These are phyloP conservation scores for Xylaria scruposa DNA, from an alignment of 495 filamentous ascomycete genomes.

Conservation along the genomic window DNA sequence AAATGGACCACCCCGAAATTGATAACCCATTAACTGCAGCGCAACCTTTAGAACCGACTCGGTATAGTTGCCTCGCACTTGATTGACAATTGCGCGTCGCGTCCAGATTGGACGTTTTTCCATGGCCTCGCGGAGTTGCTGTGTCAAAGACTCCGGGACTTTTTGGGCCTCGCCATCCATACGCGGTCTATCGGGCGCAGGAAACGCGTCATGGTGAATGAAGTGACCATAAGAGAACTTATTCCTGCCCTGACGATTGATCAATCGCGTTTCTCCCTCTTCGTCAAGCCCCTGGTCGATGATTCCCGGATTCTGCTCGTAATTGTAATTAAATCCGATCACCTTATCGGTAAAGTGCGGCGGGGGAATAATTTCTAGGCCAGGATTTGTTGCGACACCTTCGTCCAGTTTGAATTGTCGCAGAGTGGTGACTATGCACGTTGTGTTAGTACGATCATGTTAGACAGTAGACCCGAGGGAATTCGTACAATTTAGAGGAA, in stretches of 20 bases:
- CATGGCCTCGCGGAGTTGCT: slow-evolving; percentile 65
- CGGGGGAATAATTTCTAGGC: slow-evolving; percentile 79
- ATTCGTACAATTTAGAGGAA: slow-evolving; percentile 67
- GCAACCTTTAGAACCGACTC: slow-evolving; percentile 63
- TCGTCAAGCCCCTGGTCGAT: slow-evolving; percentile 44
- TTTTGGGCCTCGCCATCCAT: slow-evolving; percentile 49
- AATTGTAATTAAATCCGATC: slow-evolving; percentile 72
- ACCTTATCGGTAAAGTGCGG: slow-evolving; percentile 72
- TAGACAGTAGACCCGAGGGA: slow-evolving; percentile 2
- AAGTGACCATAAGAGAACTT: slow-evolving; percentile 66
- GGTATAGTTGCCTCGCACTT: slow-evolving; percentile 56
- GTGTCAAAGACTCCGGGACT: slow-evolving; percentile 63
- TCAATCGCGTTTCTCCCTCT: slow-evolving; percentile 28
- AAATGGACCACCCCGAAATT: slow-evolving; percentile 90
- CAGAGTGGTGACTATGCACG: slow-evolving; percentile 64
- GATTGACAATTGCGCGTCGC: slow-evolving; percentile 76
- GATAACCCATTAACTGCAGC: slow-evolving; percentile 81
- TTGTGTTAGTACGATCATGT: slow-evolving; percentile 21
- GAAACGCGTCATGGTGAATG: slow-evolving; percentile 61
- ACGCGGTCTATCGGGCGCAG: slow-evolving; percentile 44
- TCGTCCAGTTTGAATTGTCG: slow-evolving; percentile 76
- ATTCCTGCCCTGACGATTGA: slow-evolving; percentile 44
- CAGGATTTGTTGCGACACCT: slow-evolving; percentile 60
- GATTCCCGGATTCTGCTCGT: slow-evolving; percentile 60
- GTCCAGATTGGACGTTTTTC: slow-evolving; percentile 84